phyloP scores from a whole-genome alignment of 192 early-diverging fungal species.

The Podila epicladia region DNA sequence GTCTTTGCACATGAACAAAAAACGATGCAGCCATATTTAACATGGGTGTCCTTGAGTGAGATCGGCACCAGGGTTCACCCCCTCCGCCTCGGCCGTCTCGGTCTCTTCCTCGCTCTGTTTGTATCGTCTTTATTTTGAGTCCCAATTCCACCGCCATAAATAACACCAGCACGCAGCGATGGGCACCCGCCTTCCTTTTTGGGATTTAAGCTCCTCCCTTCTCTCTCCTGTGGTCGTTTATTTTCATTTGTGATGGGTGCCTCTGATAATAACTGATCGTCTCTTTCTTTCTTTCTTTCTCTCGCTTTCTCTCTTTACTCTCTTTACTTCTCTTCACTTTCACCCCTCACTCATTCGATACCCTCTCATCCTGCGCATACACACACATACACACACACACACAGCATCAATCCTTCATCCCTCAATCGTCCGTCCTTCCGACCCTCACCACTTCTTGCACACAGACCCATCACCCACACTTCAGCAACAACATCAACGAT shows the following conservation, averaged over 20 bases:
- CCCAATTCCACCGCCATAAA: background rate
- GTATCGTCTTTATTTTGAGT: no score
- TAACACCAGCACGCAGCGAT: background rate
- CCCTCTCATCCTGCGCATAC: background rate
- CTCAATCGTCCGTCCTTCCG: background rate
- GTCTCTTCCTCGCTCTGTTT: no score
- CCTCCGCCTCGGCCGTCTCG: no score
- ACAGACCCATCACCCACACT: background rate
- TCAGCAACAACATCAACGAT: background rate
- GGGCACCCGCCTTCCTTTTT: background rate
- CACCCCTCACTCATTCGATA: background rate
- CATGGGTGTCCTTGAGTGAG: no score
- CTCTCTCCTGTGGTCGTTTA: no score
- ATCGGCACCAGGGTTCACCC: no score
- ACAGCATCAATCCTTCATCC: background rate
- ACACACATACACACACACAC: no score
- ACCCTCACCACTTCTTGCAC: background rate
- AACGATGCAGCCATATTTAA: no score
- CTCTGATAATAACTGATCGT: background rate
- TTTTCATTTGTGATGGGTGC: background rate
- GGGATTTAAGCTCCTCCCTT: no score
- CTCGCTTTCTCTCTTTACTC: background rate
- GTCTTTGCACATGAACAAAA: no score
- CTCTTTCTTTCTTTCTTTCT: background rate
- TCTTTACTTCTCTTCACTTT: background rate